Conservation (phyloP, 1,284 basidiomycete species). For the Papiliotrema laurentii region DNA sequence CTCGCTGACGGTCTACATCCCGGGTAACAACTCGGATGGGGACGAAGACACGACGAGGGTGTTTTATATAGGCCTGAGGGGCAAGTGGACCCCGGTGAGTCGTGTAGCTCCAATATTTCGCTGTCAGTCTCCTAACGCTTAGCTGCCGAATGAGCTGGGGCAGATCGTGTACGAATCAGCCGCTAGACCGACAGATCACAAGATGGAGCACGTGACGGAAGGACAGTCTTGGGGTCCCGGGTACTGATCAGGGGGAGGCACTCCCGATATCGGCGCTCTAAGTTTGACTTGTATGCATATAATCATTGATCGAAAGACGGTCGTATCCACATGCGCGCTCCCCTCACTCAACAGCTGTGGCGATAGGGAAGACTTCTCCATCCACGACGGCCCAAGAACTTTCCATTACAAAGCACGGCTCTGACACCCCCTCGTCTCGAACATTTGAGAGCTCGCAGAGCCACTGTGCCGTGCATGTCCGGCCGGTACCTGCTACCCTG, state of each 20-base stretch:
- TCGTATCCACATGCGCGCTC: no score
- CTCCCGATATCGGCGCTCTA: no score
- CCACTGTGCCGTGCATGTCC: no score
- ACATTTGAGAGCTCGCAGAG: no score
- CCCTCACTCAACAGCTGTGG: no score
- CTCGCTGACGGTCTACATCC: constrained; percentile 42
- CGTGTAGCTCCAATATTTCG: not conserved
- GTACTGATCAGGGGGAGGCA: no score
- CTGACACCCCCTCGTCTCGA: not conserved
- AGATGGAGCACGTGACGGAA: constrained; percentile 16
- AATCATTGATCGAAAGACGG: not conserved
- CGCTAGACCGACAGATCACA: constrained; percentile 46
- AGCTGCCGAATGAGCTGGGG: constrained; percentile 43
- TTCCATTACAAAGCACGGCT: not conserved
- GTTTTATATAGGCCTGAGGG: constrained; percentile 44
- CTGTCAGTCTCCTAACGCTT: not conserved
- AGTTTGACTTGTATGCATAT: not conserved
- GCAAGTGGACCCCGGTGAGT: constrained; percentile 42
- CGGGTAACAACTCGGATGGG: constrained; percentile 41
- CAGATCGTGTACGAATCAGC: constrained; percentile 47
- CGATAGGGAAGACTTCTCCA: no score
- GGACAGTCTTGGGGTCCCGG: not conserved
- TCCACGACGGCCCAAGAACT: not conserved
- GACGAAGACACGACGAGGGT: constrained; percentile 46
- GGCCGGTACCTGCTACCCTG: no score